These are phyloP conservation scores for Gypsophila paniculata DNA, from an alignment of 179 eudicot genomes.

Conservation along the genomic window DNA sequence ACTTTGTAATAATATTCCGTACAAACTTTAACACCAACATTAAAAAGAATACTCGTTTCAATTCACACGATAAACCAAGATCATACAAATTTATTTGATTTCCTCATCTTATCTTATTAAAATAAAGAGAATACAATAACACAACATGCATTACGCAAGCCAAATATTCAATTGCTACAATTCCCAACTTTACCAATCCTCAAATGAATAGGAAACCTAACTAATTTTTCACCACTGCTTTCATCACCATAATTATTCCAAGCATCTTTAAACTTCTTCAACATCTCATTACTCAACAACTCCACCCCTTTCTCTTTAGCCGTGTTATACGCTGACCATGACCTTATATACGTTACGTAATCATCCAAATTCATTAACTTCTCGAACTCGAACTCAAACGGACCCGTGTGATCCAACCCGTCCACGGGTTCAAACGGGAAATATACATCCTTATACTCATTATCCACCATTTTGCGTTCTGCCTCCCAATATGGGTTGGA, in stretches of 20 bases:
- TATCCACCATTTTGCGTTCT: constrained; percentile 43
- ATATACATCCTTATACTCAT: constrained; percentile 42
- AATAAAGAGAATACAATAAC: too few relatives aligned
- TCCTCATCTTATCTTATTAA: too few relatives aligned
- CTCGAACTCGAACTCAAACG: constrained; percentile 57
- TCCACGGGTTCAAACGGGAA: constrained; percentile 75
- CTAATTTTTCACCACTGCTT: constrained; percentile 35
- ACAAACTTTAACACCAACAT: too few relatives aligned
- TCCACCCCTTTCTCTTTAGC: constrained; percentile 75
- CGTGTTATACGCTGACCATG: constrained; percentile 77
- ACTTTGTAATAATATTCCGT: too few relatives aligned
- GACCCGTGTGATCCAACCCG: constrained; percentile 64
- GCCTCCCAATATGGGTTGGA: constrained; percentile 52
- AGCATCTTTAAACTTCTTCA: constrained; percentile 50
- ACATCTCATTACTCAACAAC: constrained; percentile 45
- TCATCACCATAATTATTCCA: constrained; percentile 44
- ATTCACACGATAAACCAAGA: too few relatives aligned
- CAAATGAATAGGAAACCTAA: constrained; percentile 53
- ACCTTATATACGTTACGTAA: constrained; percentile 48
- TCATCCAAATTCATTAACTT: constrained; percentile 57
- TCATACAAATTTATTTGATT: too few relatives aligned
- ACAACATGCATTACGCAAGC: neutral
- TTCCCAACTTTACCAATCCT: constrained; percentile 56
- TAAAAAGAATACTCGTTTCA: too few relatives aligned
- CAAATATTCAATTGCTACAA: neutral